phyloP scores from a whole-genome alignment of 805 yeast genomes.

The Ogataea philodendri region DNA sequence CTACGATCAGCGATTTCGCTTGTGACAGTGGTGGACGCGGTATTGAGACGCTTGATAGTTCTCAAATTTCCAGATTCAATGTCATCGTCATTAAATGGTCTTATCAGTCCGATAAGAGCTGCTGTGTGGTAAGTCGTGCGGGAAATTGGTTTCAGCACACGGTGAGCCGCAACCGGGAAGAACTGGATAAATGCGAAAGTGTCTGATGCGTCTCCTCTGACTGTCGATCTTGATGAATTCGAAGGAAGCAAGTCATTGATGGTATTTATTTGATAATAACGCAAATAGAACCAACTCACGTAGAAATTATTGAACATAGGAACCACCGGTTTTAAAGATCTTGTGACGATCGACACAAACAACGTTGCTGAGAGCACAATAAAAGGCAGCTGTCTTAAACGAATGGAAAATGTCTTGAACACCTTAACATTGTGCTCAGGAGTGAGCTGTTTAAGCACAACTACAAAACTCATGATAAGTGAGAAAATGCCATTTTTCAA shows the following conservation, averaged over 20 bases:
- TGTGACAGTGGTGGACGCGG: conserved; percentile 21
- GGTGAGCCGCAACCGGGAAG: conserved; percentile 67
- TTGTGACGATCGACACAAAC: conserved; percentile 27
- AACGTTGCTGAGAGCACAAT: conserved; percentile 33
- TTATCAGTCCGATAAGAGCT: conserved; percentile 46
- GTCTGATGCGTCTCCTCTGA: conserved; percentile 86
- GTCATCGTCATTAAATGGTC: conserved; percentile 65
- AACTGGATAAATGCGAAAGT: conserved; percentile 80
- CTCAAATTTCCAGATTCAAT: conserved; percentile 73
- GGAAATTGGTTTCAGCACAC: conserved; percentile 51
- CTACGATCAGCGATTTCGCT: conserved; percentile 68
- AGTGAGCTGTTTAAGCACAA: conserved; percentile 55
- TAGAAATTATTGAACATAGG: conserved; percentile 62
- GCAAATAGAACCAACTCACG: conserved; percentile 69
- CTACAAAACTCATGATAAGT: conserved; percentile 51
- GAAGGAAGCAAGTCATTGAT: conserved; percentile 29
- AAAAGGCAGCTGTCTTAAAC: conserved; percentile 66
- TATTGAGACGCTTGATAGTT: conserved; percentile 58
- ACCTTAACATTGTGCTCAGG: conserved; percentile 55
- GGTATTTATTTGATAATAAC: conserved; percentile 65
- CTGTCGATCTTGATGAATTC: conserved; percentile 27
- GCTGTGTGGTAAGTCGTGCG: conserved; percentile 39
- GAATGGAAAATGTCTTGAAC: conserved; percentile 38
- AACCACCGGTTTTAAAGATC: conserved; percentile 47
- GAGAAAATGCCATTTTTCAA: conserved; percentile 50